Conservation (phyloP, 441 rosid genomes). For the Metrosideros polymorpha region DNA sequence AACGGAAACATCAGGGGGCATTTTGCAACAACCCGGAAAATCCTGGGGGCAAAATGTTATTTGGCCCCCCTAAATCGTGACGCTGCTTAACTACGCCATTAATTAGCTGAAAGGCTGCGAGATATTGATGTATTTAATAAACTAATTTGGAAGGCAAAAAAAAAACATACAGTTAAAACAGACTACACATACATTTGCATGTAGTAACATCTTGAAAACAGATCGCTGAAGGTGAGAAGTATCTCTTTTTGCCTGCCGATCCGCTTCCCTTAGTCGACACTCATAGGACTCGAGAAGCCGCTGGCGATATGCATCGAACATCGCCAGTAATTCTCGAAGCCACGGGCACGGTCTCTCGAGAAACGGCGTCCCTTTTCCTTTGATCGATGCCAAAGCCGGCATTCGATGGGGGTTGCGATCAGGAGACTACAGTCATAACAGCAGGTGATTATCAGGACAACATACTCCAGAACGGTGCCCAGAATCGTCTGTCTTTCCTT, state of each 20-base stretch:
- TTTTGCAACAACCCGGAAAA: background rate
- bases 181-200: background rate
- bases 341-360: background rate
- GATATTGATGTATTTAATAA: background rate
- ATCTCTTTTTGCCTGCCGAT: background rate
- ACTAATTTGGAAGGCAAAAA: background rate
- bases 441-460: background rate
- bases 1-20: background rate
- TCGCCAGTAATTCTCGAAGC: background rate
- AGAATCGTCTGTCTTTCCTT: background rate
- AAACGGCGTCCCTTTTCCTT: background rate
- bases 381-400: background rate
- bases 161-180: background rate
- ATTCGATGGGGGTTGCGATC: background rate
- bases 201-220: background rate
- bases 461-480: background rate
- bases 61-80: background rate
- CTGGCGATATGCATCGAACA: background rate
- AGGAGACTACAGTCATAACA: background rate
- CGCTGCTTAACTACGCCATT: background rate
- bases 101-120: background rate
- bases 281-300: background rate
- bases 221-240: background rate
- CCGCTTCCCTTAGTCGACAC: background rate
- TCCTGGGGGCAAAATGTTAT: background rate